Conservation (phyloP, 352 stramenopile genomes). For the Thraustochytrium striatum region DNA sequence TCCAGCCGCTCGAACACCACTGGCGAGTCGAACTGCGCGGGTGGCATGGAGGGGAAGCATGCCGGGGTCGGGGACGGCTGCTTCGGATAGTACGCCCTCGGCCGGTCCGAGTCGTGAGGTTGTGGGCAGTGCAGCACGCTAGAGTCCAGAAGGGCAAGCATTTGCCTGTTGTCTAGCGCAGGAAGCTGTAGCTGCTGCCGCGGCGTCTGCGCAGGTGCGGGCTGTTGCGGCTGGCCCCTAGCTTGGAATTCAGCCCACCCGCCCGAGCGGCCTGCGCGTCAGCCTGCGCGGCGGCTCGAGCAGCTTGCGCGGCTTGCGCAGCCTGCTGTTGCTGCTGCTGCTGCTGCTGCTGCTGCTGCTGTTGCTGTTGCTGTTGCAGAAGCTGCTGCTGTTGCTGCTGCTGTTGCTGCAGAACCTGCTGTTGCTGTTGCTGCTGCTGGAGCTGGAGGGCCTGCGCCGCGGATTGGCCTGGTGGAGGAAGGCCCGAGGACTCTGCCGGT, state of each 20-base stretch:
- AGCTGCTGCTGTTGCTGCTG: neutral
- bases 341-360: neutral
- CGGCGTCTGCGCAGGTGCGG: too few relatives aligned
- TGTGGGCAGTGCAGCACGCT: conserved; percentile 18
- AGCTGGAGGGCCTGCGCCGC: too few relatives aligned
- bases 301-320: neutral
- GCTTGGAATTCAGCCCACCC: too few relatives aligned
- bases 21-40: conserved; percentile 83
- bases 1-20: conserved; percentile 94
- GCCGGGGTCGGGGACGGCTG: conserved; percentile 1
- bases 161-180: conserved; percentile 21
- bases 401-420: neutral
- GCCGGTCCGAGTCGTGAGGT: conserved; percentile 71
- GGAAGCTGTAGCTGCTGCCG: conserved; percentile 5
- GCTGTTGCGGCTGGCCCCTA: too few relatives aligned
- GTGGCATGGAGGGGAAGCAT: conserved; percentile 55
- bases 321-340: neutral
- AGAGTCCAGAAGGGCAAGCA: conserved; percentile 28
- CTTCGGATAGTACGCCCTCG: conserved; percentile 68
- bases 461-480: too few relatives aligned
- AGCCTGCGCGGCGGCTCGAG: neutral
- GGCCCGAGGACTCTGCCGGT: too few relatives aligned
- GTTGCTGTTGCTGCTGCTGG: neutral
- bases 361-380: neutral
- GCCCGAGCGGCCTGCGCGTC: neutral